Base-by-base conservation (phyloP, 2,329 filamentous ascomycete species). In the Trichoderma cornu-damae region DNA sequence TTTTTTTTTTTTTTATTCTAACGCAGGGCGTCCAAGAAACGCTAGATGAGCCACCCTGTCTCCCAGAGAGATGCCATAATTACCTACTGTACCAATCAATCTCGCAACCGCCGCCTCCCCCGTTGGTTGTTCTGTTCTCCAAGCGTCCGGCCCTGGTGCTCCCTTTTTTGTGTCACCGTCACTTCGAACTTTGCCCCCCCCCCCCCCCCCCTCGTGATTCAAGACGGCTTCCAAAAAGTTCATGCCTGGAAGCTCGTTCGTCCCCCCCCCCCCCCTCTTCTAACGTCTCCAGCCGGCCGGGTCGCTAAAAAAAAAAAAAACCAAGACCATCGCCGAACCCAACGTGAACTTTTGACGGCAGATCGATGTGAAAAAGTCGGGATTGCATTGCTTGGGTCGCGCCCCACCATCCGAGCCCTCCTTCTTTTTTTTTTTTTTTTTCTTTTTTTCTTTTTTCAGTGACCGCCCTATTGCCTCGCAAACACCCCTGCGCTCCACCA, bases 381-480 rank as follows among this genome's bases (percentile, higher is more conserved):
- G 42, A 37, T 42, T n/a, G n/a, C n/a, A 30, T 14, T 46, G 32
- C 40, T 46, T 20, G 51, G 42, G 11, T 42, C 51, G 47, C 47
- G 42, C 30, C n/a, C n/a, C n/a, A n/a, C n/a, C n/a, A n/a, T n/a
- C n/a, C n/a, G n/a, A n/a, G n/a, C n/a, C n/a, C n/a, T n/a, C n/a
- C n/a, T n/a, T n/a, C n/a, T n/a, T n/a, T n/a, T 24, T 35, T n/a
- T 18, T 9, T 28, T 52, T 30, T n/a, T 46, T 32, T 37, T 58
- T 47, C 56, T 24, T 35, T n/a, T 18, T 9, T 28, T 52, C 38
- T n/a, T 46, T 32, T 37, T 58, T 47, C 56, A 54, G 56, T 58
- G 56, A 58, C 56, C 56, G 56, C 56, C 48, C 47, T 38, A 38
- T 52, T 58, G 40, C 56, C 40, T 40, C 32, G 56, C 49, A 40